These are phyloP conservation scores for Triangularia verruculosa DNA, from an alignment of 2,329 filamentous ascomycete genomes.

Conservation along the genomic window DNA sequence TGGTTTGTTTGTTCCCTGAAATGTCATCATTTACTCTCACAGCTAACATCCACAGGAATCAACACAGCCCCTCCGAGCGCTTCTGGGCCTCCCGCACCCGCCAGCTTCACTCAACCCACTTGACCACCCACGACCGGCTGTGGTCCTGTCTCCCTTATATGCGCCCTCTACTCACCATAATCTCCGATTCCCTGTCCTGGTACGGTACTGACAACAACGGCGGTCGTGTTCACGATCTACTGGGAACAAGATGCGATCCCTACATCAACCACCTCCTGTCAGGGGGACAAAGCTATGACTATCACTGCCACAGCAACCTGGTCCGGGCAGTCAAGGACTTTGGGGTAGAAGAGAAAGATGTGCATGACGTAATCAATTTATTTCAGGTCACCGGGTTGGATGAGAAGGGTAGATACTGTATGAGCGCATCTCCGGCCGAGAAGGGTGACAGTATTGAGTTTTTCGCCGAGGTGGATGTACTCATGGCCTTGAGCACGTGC, in stretches of 20 bases:
- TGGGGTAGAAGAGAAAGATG: constrained; percentile 68
- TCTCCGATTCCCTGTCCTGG: constrained; percentile 61
- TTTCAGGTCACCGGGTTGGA: constrained; percentile 83
- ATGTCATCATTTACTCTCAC: background rate
- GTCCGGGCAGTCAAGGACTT: constrained; percentile 67
- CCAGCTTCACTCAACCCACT: constrained; percentile 74
- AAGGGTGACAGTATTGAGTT: constrained; percentile 67
- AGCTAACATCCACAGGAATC: constrained; percentile 40
- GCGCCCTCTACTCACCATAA: constrained; percentile 69
- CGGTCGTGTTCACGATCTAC: constrained; percentile 69
- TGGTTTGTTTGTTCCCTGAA: constrained; percentile 47
- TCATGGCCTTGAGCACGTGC: constrained; percentile 64
- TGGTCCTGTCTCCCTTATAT: constrained; percentile 79
- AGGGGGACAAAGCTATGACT: constrained; percentile 66
- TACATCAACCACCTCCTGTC: constrained; percentile 75
- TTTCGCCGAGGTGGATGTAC: constrained; percentile 73
- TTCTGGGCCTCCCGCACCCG: constrained; percentile 80
- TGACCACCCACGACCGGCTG: constrained; percentile 67
- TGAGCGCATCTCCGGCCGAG: constrained; percentile 59
- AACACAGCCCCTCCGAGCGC: constrained; percentile 70
- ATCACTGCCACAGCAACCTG: constrained; percentile 81
- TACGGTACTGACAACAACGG: constrained; percentile 62
- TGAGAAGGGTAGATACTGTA: constrained; percentile 70
- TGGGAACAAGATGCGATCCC: constrained; percentile 81
- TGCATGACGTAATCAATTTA: constrained; percentile 83